A percentile compares a stretch with the other conserved stretches of the same genome.
These are phyloP conservation scores for Corymbia maculata DNA, from an alignment of 345 rosid genomes.

Conservation along the genomic window DNA sequence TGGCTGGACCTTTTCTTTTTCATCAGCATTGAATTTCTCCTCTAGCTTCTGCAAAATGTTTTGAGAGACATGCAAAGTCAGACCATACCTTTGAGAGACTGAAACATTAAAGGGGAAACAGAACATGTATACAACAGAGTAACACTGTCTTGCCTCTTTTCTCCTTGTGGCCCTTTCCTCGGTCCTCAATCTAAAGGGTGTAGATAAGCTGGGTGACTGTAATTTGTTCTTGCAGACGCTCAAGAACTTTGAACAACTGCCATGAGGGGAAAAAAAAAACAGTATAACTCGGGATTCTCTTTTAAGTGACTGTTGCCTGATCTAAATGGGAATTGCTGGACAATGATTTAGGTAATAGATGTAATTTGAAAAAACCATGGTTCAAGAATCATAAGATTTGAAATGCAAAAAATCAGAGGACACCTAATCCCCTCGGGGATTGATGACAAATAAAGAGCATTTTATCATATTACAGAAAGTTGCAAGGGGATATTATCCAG, in stretches of 20 bases:
- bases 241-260: conserved; percentile 50
- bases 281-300: background rate
- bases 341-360: background rate
- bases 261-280: conserved; percentile 2
- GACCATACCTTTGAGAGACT: background rate
- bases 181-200: conserved; percentile 66
- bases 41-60: conserved; percentile 58
- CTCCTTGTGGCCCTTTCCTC: conserved; percentile 88
- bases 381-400: background rate
- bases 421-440: background rate
- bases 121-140: background rate
- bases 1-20: conserved; percentile 30
- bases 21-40: conserved; percentile 70
- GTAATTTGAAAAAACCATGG: background rate
- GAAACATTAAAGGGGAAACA: background rate
- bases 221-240: conserved; percentile 56
- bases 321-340: background rate
- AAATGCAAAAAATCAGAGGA: background rate
- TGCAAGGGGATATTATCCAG: background rate
- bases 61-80: background rate
- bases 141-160: conserved; percentile 46
- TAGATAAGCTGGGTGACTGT: conserved; percentile 48
- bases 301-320: background rate
- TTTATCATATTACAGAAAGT: background rate
- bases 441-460: background rate